These are phyloP conservation scores for Suhomyces sp. DNA, from an alignment of 805 yeast genomes.

Conservation along the genomic window DNA sequence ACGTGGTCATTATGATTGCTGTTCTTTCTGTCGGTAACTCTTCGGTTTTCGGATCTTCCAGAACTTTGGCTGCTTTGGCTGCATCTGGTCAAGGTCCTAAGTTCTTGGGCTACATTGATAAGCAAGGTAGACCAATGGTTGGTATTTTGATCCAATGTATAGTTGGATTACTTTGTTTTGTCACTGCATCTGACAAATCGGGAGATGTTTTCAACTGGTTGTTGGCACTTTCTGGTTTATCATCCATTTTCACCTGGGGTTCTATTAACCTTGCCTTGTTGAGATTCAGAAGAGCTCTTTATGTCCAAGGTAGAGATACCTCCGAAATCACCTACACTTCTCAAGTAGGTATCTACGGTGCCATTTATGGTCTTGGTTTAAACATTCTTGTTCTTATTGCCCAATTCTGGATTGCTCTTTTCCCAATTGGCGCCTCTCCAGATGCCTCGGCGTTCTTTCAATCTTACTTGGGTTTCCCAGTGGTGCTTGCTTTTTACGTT, in stretches of 20 bases:
- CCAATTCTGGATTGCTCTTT: slow-evolving; percentile 43
- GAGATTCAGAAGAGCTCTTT: slow-evolving; percentile 59
- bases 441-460: slow-evolving; percentile 41
- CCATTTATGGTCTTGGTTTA: slow-evolving; percentile 30
- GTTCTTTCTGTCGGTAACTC: slow-evolving; percentile 74
- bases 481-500: slow-evolving; percentile 40
- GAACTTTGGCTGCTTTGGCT: slow-evolving; percentile 66
- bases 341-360: slow-evolving; percentile 38
- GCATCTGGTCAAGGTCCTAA: slow-evolving; percentile 64
- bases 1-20: slow-evolving; percentile 66
- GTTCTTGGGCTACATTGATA: slow-evolving; percentile 65
- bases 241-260: slow-evolving; percentile 80
- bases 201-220: slow-evolving; percentile 69
- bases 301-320: slow-evolving; percentile 46
- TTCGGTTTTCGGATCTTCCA: slow-evolving; percentile 65
- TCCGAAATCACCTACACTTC: slow-evolving; percentile 36
- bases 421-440: slow-evolving; percentile 35
- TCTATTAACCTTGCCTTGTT: slow-evolving; percentile 65
- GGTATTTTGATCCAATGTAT: slow-evolving; percentile 56
- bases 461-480: slow-evolving; percentile 46
- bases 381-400: slow-evolving; percentile 38
- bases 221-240: slow-evolving; percentile 71
- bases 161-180: slow-evolving; percentile 58
- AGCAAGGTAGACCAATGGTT: slow-evolving; percentile 72
- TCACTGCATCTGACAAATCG: slow-evolving; percentile 58